phyloP scores from a whole-genome alignment of 2,329 filamentous ascomycete species.

The Stagonosporopsis vannaccii region DNA sequence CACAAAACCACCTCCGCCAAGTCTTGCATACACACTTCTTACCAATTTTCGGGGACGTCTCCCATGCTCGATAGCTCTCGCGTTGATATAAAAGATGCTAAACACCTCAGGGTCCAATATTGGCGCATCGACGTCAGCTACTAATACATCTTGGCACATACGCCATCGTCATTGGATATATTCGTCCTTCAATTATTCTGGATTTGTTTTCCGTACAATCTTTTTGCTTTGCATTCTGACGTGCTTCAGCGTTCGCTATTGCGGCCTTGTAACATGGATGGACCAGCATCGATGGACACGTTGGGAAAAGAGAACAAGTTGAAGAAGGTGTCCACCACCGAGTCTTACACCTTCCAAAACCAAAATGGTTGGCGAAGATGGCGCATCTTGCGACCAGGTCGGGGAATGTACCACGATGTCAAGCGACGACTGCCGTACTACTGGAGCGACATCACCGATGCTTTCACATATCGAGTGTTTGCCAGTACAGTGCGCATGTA shows the following conservation, averaged over 20 bases:
- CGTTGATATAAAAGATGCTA: conserved; percentile 8
- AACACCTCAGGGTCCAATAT: conserved; percentile 3
- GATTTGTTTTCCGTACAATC: not conserved
- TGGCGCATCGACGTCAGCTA: conserved; percentile 9
- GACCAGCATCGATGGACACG: not conserved
- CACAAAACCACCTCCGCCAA: conserved; percentile 7
- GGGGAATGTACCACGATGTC: conserved; percentile 64
- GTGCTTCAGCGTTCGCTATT: not conserved
- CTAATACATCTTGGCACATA: not conserved
- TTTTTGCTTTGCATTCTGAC: not conserved
- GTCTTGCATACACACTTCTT: not conserved
- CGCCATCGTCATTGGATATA: not conserved
- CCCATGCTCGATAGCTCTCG: not conserved
- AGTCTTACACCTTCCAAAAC: conserved; percentile 47
- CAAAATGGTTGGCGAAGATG: conserved; percentile 52
- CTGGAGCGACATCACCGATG: conserved; percentile 63
- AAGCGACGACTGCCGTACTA: conserved; percentile 62
- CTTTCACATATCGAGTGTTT: conserved; percentile 62
- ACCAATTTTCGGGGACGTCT: not conserved
- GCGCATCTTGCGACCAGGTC: conserved; percentile 54
- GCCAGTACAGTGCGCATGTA: conserved; percentile 66
- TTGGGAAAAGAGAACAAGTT: conserved; percentile 3
- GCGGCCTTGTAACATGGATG: not conserved
- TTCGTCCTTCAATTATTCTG: not conserved
- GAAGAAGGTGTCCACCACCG: conserved; percentile 30